Evolutionary conservation across 768 basidiomycete genomes (phyloP).

Genomic region (Suillus spraguei): DNA sequence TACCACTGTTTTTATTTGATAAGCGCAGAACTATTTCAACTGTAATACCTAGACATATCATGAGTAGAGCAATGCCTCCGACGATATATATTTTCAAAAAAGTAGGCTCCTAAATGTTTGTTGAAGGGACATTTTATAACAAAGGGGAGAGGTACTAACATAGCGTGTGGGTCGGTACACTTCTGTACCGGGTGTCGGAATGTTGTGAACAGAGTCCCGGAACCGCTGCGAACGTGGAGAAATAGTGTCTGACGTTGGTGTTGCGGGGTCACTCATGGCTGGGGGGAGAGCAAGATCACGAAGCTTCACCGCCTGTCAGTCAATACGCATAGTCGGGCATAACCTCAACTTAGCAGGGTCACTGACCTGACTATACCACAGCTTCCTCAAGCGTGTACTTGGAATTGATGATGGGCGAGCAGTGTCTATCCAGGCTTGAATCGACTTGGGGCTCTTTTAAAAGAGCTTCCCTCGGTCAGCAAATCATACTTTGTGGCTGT

Average conservation of each 20-base stretch:
- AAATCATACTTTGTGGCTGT: neutral
- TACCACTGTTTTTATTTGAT: constrained; percentile 47
- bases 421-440: neutral
- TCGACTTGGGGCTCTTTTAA: neutral
- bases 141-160: constrained; percentile 34
- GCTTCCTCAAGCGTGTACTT: neutral
- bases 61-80: constrained; percentile 40
- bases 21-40: constrained; percentile 48
- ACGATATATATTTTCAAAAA: constrained; percentile 42
- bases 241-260: too few species aligned
- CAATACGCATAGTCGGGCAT: too few species aligned
- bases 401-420: neutral
- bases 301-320: too few species aligned
- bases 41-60: constrained; percentile 49
- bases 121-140: neutral
- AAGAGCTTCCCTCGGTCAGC: neutral
- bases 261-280: too few species aligned
- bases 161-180: constrained; percentile 41
- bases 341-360: too few species aligned
- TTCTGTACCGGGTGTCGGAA: constrained; percentile 44
- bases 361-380: too few species aligned
- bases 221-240: constrained; percentile 35
- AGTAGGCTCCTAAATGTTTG: constrained; percentile 28
- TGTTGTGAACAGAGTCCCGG: constrained; percentile 48
- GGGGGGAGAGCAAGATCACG: too few species aligned